A percentile compares a stretch with the other conserved stretches of the same genome.
Evolutionary conservation across 164 flowering plant genomes (phyloP).

Genomic region (Nelumbo lutea): DNA sequence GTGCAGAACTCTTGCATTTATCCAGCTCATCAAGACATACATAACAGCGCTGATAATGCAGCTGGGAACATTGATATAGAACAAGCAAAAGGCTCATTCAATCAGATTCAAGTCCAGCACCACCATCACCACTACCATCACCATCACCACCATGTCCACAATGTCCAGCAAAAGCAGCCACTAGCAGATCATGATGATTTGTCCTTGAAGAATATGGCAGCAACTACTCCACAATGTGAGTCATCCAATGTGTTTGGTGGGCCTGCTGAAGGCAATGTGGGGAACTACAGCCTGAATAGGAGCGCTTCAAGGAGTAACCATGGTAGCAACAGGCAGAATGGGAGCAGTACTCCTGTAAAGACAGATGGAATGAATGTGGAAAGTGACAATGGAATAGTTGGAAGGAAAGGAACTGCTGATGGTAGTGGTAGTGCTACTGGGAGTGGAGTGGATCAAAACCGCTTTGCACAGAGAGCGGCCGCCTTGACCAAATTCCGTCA

Average conservation of each 20-base stretch:
- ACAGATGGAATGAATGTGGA: conserved; percentile 36
- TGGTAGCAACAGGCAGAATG: conserved; percentile 66
- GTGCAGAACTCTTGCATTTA: conserved; percentile 26
- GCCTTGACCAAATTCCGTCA: conserved; percentile 78
- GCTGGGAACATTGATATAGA: conserved; percentile 17
- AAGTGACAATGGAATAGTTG: conserved; percentile 41
- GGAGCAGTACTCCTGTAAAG: conserved; percentile 44
- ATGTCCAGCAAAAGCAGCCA: conserved; percentile 26
- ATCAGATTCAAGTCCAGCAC: conserved; percentile 49
- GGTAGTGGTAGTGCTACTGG: conserved; percentile 25
- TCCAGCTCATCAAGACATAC: conserved; percentile 23
- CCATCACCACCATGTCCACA: conserved; percentile 47
- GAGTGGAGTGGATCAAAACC: conserved; percentile 44
- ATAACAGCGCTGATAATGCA: conserved; percentile 28
- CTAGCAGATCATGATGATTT: conserved; percentile 36
- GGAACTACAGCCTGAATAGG: conserved; percentile 51
- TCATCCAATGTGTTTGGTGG: conserved; percentile 50
- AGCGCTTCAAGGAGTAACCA: conserved; percentile 71
- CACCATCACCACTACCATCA: conserved; percentile 59
- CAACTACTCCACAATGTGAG: conserved; percentile 40
- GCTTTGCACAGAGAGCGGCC: conserved; percentile 64
- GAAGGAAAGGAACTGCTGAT: conserved; percentile 34
- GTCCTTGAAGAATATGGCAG: conserved; percentile 32
- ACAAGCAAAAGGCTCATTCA: conserved; percentile 29
- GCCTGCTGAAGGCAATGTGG: conserved; percentile 36